These are phyloP conservation scores for Phytopythium sindhum DNA, from an alignment of 352 stramenopile species.

Conservation along the genomic window DNA sequence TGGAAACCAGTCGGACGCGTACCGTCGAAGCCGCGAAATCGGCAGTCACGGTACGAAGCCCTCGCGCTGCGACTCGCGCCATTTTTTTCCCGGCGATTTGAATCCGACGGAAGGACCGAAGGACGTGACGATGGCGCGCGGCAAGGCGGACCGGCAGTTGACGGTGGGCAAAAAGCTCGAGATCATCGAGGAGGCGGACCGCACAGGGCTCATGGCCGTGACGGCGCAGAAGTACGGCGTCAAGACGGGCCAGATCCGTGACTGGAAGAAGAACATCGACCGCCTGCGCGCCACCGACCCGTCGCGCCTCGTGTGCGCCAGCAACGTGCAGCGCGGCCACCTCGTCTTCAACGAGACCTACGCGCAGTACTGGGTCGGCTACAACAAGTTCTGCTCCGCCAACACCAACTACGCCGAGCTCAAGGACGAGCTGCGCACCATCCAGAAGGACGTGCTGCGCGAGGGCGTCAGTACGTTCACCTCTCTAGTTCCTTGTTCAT, in stretches of 20 bases:
- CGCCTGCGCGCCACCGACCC: constrained; percentile 72
- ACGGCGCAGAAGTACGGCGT: constrained; percentile 86
- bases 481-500: background rate
- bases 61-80: background rate
- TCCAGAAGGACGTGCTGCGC: constrained; percentile 66
- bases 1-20: too few relatives aligned
- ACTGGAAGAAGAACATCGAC: constrained; percentile 88
- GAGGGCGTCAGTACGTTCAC: constrained; percentile 69
- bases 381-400: constrained; percentile 84
- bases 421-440: constrained; percentile 62
- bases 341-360: constrained; percentile 88
- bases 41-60: background rate
- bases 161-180: constrained; percentile 88
- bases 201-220: constrained; percentile 67
- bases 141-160: constrained; percentile 74
- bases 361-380: constrained; percentile 87
- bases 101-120: background rate
- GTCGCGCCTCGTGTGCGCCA: constrained; percentile 75
- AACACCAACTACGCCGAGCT: constrained; percentile 71
- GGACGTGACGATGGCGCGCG: constrained; percentile 51
- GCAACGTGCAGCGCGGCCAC: constrained; percentile 78
- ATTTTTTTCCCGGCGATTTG: constrained; percentile 7
- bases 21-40: background rate
- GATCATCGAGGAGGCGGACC: constrained; percentile 84
- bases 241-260: constrained; percentile 83